Base-by-base conservation (phyloP, 352 stramenopile genomes). In the Phytophthora sp. region DNA sequence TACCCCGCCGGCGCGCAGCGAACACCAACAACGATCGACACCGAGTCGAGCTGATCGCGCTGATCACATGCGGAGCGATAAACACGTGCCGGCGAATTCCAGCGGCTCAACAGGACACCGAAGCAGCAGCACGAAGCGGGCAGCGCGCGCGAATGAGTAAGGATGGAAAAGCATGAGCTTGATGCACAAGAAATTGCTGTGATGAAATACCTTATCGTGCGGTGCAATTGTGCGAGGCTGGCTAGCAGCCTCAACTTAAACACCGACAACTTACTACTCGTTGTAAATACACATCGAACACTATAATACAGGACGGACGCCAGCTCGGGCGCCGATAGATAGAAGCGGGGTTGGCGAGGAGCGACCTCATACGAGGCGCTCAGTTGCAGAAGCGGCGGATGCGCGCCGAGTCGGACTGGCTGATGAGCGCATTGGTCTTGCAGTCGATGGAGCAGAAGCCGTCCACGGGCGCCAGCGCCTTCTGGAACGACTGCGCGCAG, bases 391-490 rank as follows among this genome's bases (percentile, higher is more conserved):
- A 86, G 32, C 76, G 74, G 44, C 69, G 74, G 45, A 88, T 81
- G 56, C 67, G 79, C 39, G 81, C 84, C 59, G 84, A 87, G 70
- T 92, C 84, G 4, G 77, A 81, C 48, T 86, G 74, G 66, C 57
- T 91, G 70, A 92, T 84, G 53, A 88, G 62, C 39, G 86, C 69
- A 64, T 92, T 93, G 24, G 84, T 94, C 72, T 94, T 94, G 76
- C 86, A 94, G 76, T 94, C 86, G 55, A 94, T 92, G 4, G 80
- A 92, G 72, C 84, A 94, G 54, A 94, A 94, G 45, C 82, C 84
- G n/a, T 79, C 79, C 15, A 62, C 73, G 2, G 79, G 71, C n/a
- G 84, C 76, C 38, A 89, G 54, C 30, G 72, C 73, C 62, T 87
- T 82, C 49, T 92, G 69, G 67, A 81, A 94, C 50, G 76, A 84